Evolutionary conservation across 768 basidiomycete species (phyloP).

Genomic region (Hemileccinum impolitum): DNA sequence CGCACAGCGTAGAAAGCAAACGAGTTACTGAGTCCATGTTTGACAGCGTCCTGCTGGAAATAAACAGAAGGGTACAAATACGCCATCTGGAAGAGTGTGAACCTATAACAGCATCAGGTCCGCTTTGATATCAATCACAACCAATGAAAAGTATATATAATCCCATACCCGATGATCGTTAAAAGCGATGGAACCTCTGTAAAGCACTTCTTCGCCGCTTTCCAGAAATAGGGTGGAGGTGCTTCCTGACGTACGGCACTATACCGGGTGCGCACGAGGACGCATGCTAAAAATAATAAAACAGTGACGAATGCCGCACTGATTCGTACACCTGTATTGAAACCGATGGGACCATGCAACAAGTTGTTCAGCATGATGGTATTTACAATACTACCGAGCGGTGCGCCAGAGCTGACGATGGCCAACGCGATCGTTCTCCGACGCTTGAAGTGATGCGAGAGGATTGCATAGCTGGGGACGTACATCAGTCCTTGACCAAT

Average conservation of each 20-base stretch:
- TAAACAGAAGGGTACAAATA: slow-evolving; percentile 54
- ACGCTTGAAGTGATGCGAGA: slow-evolving; percentile 44
- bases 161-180: slow-evolving; percentile 19
- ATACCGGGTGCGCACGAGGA: slow-evolving; percentile 36
- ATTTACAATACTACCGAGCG: slow-evolving; percentile 52
- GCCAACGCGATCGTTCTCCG: slow-evolving; percentile 43
- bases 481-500: slow-evolving; percentile 43
- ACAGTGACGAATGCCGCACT: slow-evolving; percentile 38
- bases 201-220: slow-evolving; percentile 20
- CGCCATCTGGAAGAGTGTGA: slow-evolving; percentile 33
- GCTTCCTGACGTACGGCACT: neutral
- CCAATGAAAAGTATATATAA: neutral
- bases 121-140: no score
- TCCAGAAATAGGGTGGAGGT: slow-evolving; percentile 12
- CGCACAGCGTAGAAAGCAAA: slow-evolving; percentile 49
- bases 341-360: slow-evolving; percentile 42
- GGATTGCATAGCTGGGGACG: slow-evolving; percentile 40
- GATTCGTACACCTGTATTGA: slow-evolving; percentile 37
- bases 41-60: slow-evolving; percentile 52
- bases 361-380: slow-evolving; percentile 58
- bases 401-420: slow-evolving; percentile 43
- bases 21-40: slow-evolving; percentile 40
- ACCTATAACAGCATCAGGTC: slow-evolving; percentile 7
- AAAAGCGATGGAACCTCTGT: slow-evolving; percentile 23
- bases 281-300: slow-evolving; percentile 36